Base-by-base conservation (phyloP, 306 rosid genomes). In the Echinosophora koreensis region DNA sequence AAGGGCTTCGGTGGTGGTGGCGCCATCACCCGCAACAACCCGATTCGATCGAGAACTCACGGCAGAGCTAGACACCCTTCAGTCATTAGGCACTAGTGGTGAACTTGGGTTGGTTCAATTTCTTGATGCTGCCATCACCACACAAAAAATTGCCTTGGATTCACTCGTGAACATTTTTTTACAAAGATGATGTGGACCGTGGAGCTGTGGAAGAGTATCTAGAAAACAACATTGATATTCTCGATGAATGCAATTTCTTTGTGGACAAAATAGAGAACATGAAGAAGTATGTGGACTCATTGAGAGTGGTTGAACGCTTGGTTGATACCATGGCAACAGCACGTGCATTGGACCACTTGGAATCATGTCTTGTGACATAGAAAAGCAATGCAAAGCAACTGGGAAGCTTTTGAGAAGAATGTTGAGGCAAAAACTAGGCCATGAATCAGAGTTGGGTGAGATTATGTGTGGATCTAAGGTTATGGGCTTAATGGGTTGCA, bases 41-140 rank as follows among this genome's bases (percentile, higher is more conserved):
- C 71, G 3, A 3, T 85, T 85, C 38, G 42, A 50, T 67, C 76
- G 54, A 9, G 71, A 37, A 2, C 81, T 84, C 62, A 14, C 56
- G 35, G 78, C 59, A 22, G 85, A 81, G 83, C 81, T 84, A 2
- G 46, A 30, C 67, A 27, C 69, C 16, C 66, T 84, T 34, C 71
- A 10, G 35, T 30, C 75, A 37, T 55, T 5, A 47, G 69, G 7
- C 63, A 39, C 61, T 32, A 11, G 15, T n/a, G 34, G 47, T 17
- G 77, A 68, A 41, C 16, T 38, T 46, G 66, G 61, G 16, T 60
- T 80, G 50, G 18, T 47, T 37, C 85, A 64, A 16, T 46, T 74
- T 5, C 80, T 84, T 58, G 78, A 81, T 64, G 85, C 81, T 15
- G 73, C 88, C 75, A 77, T 85, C 61, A 55, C 49, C 22, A 69